These are phyloP conservation scores for Panicum virgatum DNA, from an alignment of 202 grass and related monocot genomes.

Conservation along the genomic window DNA sequence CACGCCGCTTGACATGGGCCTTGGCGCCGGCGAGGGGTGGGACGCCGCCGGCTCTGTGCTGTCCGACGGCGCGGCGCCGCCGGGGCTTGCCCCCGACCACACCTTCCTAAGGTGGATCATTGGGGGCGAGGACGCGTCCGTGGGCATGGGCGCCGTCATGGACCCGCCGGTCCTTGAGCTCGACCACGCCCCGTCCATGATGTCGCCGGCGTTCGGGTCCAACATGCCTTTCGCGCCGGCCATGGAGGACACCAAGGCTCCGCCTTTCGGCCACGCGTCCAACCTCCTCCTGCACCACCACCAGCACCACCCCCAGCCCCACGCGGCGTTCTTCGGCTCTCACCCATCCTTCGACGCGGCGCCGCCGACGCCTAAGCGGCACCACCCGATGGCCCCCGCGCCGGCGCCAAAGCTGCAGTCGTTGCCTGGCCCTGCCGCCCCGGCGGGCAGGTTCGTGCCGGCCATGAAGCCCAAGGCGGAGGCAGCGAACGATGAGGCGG, in stretches of 20 bases:
- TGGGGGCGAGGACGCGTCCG: conserved; percentile 46
- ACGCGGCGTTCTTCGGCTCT: conserved; percentile 46
- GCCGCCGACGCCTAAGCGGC: conserved; percentile 40
- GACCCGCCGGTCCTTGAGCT: conserved; percentile 55
- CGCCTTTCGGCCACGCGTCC: conserved; percentile 31
- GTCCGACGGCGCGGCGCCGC: conserved; percentile 35
- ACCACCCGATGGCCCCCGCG: conserved; percentile 43
- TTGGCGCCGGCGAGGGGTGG: conserved; percentile 50
- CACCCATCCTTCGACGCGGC: conserved; percentile 49
- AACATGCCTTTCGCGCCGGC: conserved; percentile 34
- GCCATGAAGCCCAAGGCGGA: conserved; percentile 53
- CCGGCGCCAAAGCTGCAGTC: conserved; percentile 41
- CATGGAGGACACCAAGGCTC: conserved; percentile 48
- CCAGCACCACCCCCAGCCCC: conserved; percentile 63
- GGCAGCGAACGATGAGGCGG: conserved; percentile 42
- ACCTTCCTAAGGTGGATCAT: conserved; percentile 73
- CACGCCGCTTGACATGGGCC: conserved; percentile 56
- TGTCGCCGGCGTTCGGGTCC: conserved; percentile 41
- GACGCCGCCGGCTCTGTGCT: conserved; percentile 40
- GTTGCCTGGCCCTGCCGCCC: conserved; percentile 8
- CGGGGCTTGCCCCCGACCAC: conserved; percentile 51
- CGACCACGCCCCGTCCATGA: conserved; percentile 43
- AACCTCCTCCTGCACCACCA: conserved; percentile 42
- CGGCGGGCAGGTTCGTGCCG: conserved; percentile 28
- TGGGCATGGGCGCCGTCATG: conserved; percentile 43